A percentile compares a stretch with the other conserved stretches of the same genome.
phyloP scores from a whole-genome alignment of 495 filamentous ascomycete species.

The Lindgomyces ingoldianus region DNA sequence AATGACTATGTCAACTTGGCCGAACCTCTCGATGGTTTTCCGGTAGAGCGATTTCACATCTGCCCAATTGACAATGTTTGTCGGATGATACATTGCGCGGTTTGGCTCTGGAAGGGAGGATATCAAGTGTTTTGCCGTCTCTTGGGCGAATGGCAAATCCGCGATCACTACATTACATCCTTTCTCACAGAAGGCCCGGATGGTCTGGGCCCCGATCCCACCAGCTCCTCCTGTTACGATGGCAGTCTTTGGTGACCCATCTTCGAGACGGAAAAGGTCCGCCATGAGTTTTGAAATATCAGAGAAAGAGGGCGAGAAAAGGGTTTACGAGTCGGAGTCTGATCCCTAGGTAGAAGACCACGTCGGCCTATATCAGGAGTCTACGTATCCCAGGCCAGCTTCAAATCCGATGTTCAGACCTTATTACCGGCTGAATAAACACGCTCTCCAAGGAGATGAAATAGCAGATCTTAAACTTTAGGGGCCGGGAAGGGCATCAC shows the following conservation, averaged over 20 bases:
- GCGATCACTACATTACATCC: slow-evolving; percentile 32
- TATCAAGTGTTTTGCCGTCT: slow-evolving; percentile 22
- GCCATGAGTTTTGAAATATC: neutral
- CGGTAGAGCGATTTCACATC: slow-evolving; percentile 49
- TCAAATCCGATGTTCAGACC: neutral
- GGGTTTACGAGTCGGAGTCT: neutral
- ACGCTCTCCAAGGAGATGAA: too few relatives aligned
- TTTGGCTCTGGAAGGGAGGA: slow-evolving; percentile 14
- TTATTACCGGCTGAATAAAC: neutral
- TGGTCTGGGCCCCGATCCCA: slow-evolving; percentile 31
- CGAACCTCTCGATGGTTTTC: slow-evolving; percentile 44
- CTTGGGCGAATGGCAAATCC: slow-evolving; percentile 16
- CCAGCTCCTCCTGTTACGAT: slow-evolving; percentile 31
- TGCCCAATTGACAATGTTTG: slow-evolving; percentile 50
- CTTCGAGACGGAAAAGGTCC: slow-evolving; percentile 1
- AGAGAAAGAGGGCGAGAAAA: neutral
- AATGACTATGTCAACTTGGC: slow-evolving; percentile 54
- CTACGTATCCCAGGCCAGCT: neutral
- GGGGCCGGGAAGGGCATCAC: too few relatives aligned
- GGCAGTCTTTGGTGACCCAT: slow-evolving; percentile 24
- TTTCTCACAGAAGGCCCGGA: slow-evolving; percentile 23
- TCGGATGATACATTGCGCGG: slow-evolving; percentile 40
- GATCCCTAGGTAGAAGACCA: neutral
- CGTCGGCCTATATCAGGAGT: neutral
- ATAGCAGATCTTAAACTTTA: too few relatives aligned